Conservation (phyloP, 306 rosid species). For the Sicyos edulis region DNA sequence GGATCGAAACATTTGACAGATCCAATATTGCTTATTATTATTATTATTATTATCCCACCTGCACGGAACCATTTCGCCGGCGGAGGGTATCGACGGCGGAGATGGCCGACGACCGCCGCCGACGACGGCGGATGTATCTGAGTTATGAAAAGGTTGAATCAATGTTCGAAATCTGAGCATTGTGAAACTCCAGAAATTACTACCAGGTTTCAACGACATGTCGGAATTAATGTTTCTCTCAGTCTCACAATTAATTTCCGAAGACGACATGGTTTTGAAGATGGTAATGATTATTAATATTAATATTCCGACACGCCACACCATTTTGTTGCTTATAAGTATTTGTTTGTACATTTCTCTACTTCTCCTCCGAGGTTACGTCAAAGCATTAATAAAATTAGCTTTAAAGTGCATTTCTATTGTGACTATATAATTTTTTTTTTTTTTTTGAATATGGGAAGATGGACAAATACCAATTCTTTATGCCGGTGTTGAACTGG, state of each 20-base stretch:
- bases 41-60: neutral
- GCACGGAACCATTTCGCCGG: neutral
- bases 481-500: no score
- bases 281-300: no score
- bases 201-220: conserved; percentile 5
- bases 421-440: no score
- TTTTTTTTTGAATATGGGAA: no score
- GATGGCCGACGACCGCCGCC: neutral
- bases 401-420: neutral
- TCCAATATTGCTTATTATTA: no score
- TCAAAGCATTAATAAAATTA: neutral
- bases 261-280: neutral
- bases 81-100: neutral
- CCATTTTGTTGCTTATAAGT: neutral
- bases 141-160: neutral
- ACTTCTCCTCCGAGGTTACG: neutral
- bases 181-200: neutral
- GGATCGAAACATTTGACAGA: neutral
- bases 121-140: neutral
- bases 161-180: neutral
- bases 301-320: neutral
- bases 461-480: no score
- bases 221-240: no score
- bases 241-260: neutral
- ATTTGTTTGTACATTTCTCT: neutral